phyloP scores from a whole-genome alignment of 352 stramenopile genomes.

The Phytophthora pini region DNA sequence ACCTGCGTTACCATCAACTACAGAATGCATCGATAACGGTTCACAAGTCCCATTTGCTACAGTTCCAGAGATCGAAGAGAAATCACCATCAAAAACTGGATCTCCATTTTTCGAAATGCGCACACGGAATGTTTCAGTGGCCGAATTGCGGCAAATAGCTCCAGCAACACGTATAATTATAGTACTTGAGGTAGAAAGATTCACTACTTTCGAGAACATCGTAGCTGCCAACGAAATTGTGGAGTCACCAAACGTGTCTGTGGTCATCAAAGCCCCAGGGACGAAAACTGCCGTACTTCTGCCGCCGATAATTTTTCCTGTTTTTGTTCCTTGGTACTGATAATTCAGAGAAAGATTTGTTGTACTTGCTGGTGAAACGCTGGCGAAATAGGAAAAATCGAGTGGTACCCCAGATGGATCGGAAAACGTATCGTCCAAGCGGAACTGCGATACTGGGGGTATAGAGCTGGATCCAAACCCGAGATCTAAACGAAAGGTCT shows the following conservation, averaged over 20 bases:
- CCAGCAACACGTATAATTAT: constrained; percentile 49
- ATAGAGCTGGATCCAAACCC: constrained; percentile 33
- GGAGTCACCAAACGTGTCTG: constrained; percentile 30
- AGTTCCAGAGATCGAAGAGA: constrained; percentile 38
- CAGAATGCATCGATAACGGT: constrained; percentile 50
- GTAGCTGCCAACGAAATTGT: constrained; percentile 15
- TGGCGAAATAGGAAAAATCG: constrained; percentile 54
- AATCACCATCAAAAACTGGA: constrained; percentile 48
- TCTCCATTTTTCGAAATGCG: constrained; percentile 38
- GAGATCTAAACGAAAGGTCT: constrained; percentile 57
- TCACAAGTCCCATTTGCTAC: constrained; percentile 42
- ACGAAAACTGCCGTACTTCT: constrained; percentile 45
- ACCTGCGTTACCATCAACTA: constrained; percentile 39
- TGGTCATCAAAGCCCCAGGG: constrained; percentile 35
- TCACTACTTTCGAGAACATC: constrained; percentile 44
- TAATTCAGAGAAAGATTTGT: constrained; percentile 42
- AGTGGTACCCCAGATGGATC: constrained; percentile 52
- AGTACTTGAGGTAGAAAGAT: constrained; percentile 39
- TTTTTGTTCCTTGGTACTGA: constrained; percentile 48
- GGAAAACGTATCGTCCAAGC: constrained; percentile 50
- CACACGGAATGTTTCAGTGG: constrained; percentile 45
- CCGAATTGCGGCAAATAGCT: constrained; percentile 53
- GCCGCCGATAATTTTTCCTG: constrained; percentile 53
- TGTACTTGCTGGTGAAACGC: constrained; percentile 12
- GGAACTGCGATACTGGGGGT: constrained; percentile 32